A percentile compares a stretch with the other conserved stretches of the same genome.
phyloP scores from a whole-genome alignment of 768 basidiomycete species.

The Boletus coccyginus region DNA sequence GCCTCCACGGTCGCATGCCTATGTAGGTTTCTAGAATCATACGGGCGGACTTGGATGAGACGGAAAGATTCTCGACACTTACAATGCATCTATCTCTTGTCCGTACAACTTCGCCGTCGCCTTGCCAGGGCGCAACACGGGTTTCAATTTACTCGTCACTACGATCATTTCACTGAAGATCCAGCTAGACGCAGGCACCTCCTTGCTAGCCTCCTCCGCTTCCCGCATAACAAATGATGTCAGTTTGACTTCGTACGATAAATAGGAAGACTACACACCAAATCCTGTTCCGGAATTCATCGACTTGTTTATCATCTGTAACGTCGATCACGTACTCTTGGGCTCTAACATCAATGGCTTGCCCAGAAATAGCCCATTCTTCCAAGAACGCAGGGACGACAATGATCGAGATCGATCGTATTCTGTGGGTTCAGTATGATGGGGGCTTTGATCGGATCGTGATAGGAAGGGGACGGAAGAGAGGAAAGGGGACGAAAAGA shows the following conservation, averaged over 20 bases:
- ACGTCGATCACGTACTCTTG: conserved; percentile 34
- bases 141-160: no score
- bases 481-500: no score
- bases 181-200: no score
- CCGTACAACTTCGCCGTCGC: no score
- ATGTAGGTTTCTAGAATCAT: neutral
- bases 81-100: no score
- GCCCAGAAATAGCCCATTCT: conserved; percentile 16
- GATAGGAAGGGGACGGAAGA: no score
- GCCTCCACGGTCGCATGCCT: conserved; percentile 31
- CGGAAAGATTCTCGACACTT: no score
- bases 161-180: no score
- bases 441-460: conserved; percentile 10
- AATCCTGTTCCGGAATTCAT: conserved; percentile 34
- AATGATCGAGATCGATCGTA: conserved; percentile 11
- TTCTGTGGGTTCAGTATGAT: conserved; percentile 20
- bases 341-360: conserved; percentile 22
- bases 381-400: conserved; percentile 23
- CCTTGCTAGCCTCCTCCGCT: no score
- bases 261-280: conserved; percentile 27
- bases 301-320: conserved; percentile 22
- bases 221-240: no score
- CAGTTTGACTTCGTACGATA: no score
- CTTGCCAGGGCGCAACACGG: no score
- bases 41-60: neutral